phyloP scores from a whole-genome alignment of 495 filamentous ascomycete genomes.

The Aspergillus ellipticus region DNA sequence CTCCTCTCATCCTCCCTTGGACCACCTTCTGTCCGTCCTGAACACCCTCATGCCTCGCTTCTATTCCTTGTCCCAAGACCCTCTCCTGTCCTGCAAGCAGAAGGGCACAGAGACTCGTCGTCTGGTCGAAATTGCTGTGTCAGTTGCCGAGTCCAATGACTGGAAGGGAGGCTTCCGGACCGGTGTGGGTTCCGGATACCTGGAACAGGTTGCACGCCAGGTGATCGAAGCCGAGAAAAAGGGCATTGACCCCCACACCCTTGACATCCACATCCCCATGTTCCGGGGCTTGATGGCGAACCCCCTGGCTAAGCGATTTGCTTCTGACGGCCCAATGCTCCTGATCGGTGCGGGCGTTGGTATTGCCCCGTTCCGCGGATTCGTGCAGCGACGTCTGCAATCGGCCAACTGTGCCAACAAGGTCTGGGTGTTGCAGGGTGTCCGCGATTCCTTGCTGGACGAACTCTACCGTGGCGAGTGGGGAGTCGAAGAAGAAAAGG shows the following conservation, averaged over 20 bases:
- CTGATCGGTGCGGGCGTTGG: conserved; percentile 95
- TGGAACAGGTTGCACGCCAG: conserved; percentile 72
- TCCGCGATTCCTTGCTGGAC: conserved; percentile 86
- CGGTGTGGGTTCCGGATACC: conserved; percentile 76
- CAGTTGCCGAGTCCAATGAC: conserved; percentile 80
- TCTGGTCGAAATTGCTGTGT: conserved; percentile 90
- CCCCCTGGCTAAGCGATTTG: conserved; percentile 84
- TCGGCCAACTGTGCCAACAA: conserved; percentile 98
- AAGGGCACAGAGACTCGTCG: conserved; percentile 70
- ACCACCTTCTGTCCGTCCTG: conserved; percentile 74
- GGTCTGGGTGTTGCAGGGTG: conserved; percentile 98
- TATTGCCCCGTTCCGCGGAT: conserved; percentile 94
- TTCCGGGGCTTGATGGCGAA: conserved; percentile 99
- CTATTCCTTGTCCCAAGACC: conserved; percentile 96
- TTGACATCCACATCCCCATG: conserved; percentile 80
- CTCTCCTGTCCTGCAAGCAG: conserved; percentile 70
- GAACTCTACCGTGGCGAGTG: conserved; percentile 96
- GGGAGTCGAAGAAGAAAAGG: conserved; percentile 87
- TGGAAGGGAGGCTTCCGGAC: conserved; percentile 68
- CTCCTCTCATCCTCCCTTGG: conserved; percentile 79
- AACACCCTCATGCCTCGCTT: conserved; percentile 92
- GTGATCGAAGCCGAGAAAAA: conserved; percentile 60
- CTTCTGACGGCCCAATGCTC: conserved; percentile 91
- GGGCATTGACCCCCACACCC: conserved; percentile 47
- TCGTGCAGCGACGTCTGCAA: conserved; percentile 90